Evolutionary conservation across 495 filamentous ascomycete species (phyloP), one percentile per base, ranked within the genome.

Genomic region (Aspergillus bertholletiae): DNA sequence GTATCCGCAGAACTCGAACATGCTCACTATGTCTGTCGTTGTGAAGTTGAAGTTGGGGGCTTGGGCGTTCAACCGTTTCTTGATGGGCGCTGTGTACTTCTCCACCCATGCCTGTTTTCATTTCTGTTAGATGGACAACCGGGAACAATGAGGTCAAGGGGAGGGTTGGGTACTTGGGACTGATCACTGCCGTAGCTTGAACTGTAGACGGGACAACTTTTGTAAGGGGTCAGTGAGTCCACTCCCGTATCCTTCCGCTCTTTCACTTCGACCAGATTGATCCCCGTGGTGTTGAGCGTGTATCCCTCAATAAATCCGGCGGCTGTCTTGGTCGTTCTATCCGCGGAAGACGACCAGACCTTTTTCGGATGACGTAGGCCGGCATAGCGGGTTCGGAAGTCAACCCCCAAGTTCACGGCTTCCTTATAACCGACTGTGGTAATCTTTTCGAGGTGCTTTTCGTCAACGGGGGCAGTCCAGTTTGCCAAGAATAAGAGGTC

Each of bases 1-100:
- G 48, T 65, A 62, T n/a, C 62, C 62, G 56, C 62, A 65, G 0
- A 65, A 49, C 59, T 61, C 53, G 51, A 65, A 65, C 62, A 65
- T 65, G 43, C 26, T 59, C 24, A 56, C 58, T n/a, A 65, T 57
- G 51, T 65, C 62, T 30, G 55, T 32, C 8, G 46, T 26, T 5
- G 60, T 63, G 46, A 63, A 63, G 47, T 59, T 63, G 57, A 63
- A 63, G 22, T 51, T 34, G 0, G 49, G 57, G 7, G 56, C 56
- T 26, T 55, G 54, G 17, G 41, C 28, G 17, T 59, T 47, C 7
- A 63, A 46, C 2, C 60, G 54, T 15, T 50, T 47, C 18, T 53
- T 57, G 26, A 59, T 59, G 27, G 56, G 56, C 17, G 37, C 50
- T 12, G 60, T 63, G 51, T 63, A 63, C 4, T 30, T 24, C 24